A percentile compares a stretch with the other conserved stretches of the same genome.
Evolutionary conservation across 2,329 filamentous ascomycete species (phyloP).

Genomic region (Aspergillus aculeatus): DNA sequence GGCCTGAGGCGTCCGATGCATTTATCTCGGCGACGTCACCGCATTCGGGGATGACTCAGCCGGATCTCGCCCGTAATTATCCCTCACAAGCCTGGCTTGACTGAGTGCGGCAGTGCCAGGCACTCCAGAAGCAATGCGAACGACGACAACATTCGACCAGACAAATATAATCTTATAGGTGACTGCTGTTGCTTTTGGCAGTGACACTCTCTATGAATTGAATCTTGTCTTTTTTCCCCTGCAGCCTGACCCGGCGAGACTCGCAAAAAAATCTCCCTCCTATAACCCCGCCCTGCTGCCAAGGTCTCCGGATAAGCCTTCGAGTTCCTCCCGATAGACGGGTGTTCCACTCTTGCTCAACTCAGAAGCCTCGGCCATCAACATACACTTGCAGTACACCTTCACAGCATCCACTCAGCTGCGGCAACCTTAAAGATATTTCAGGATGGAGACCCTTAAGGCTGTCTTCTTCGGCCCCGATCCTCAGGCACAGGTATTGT

Average conservation of each 20-base stretch:
- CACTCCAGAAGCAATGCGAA: background rate
- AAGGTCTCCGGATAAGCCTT: constrained; percentile 5
- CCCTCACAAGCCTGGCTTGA: background rate
- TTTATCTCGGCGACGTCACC: constrained; percentile 8
- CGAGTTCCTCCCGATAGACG: background rate
- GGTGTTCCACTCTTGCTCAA: background rate
- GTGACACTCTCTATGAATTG: background rate
- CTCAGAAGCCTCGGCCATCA: background rate
- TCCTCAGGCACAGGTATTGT: constrained; percentile 80
- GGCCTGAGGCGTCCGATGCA: too few relatives aligned
- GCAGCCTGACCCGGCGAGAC: background rate
- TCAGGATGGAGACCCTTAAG: constrained; percentile 79
- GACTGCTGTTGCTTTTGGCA: background rate
- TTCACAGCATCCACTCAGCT: background rate
- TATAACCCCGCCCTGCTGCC: constrained; percentile 1
- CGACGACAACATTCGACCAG: background rate
- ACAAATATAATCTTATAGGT: background rate
- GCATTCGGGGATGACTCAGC: background rate
- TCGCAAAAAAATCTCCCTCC: background rate
- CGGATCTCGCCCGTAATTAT: background rate
- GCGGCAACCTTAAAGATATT: constrained; percentile 5
- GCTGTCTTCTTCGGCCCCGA: constrained; percentile 88
- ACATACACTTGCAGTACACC: background rate
- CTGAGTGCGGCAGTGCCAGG: background rate
- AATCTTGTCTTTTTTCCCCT: background rate